Evolutionary conservation across 257 asterid species (phyloP), one percentile per base, ranked within the genome.

Genomic region (Oldenlandia corymbosa): DNA sequence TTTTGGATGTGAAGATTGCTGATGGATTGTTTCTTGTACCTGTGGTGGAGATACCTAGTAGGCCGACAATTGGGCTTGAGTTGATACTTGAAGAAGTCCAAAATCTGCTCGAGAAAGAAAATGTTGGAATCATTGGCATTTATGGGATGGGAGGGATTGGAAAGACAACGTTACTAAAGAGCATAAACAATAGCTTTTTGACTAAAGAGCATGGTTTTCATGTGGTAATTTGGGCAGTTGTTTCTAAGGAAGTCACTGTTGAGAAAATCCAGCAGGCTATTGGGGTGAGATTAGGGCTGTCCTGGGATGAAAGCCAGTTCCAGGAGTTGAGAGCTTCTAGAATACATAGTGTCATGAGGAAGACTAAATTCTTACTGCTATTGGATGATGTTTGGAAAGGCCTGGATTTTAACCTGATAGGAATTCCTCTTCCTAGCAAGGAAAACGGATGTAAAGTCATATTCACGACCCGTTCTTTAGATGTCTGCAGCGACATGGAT

Each of bases 311-410:
- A 67, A 49, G 62, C 24, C 78, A 81, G 45, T 68, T 68, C 66
- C 81, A 73, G 64, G 80, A 76, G 13, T 53, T 62, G 39, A 69
- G 82, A 26, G 79, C 87, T 50, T 61, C 68, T 28, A 76, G 79
- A 57, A 73, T 78, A 23, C 52, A 73, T 51, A 73, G 68, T 49
- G 71, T 81, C 47, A 73, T 78, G 84, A 76, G 75, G 45, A 75
- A 62, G 71, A 78, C 67, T 72, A 81, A 69, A 56, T 78, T 78
- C 59, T 36, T 76, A 65, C 28, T 81, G 56, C 71, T 81, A 28
- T 32, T 81, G 45, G 84, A 81, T 66, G 87, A 81, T 71, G 73
- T 81, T 62, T 81, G 87, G 87, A 77, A 81, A 51, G 78, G 76
- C 24, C 58, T 78, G 45, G 81, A 78, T 73, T 76, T 78, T 50